These are phyloP conservation scores for Aspergillus nomiae DNA, from an alignment of 2,329 filamentous ascomycete species.

Conservation along the genomic window DNA sequence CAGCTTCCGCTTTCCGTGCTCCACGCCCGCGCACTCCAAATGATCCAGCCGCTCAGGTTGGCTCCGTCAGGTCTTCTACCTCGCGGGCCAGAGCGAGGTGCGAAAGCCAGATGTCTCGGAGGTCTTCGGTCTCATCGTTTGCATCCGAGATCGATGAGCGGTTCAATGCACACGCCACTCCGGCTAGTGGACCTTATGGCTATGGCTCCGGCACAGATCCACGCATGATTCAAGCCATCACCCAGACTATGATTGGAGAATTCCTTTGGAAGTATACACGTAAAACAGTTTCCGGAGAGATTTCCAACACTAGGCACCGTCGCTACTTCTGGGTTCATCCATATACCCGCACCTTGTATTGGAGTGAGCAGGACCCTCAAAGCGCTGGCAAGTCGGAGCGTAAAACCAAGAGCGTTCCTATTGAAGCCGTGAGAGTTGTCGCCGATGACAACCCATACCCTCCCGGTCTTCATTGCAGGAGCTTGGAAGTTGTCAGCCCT, in stretches of 20 bases:
- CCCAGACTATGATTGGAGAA: constrained; percentile 99
- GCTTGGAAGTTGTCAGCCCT: constrained; percentile 84
- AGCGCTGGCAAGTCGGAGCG: constrained; percentile 75
- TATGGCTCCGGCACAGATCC: constrained; percentile 80
- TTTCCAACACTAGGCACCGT: constrained; percentile 86
- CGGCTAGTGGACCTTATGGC: constrained; percentile 54
- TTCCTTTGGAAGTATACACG: constrained; percentile 99
- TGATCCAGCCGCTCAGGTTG: constrained; percentile 49
- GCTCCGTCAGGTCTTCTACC: constrained; percentile 52
- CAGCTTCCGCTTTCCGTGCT: constrained; percentile 70
- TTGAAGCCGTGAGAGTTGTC: constrained; percentile 89
- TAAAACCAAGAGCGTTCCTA: constrained; percentile 84
- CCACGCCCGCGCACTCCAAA: constrained; percentile 65
- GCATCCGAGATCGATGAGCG: constrained; percentile 88
- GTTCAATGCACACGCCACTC: constrained; percentile 72
- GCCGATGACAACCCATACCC: constrained; percentile 94
- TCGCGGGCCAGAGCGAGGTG: constrained; percentile 60
- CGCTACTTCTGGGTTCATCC: constrained; percentile 99
- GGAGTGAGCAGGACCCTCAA: constrained; percentile 88
- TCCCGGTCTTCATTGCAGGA: constrained; percentile 91
- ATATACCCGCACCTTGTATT: constrained; percentile 94
- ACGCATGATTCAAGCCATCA: constrained; percentile 98
- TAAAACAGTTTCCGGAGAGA: constrained; percentile 83
- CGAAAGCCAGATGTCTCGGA: constrained; percentile 56
- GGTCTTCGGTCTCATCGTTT: constrained; percentile 93